These are phyloP conservation scores for Solanum hybrid DNA, from an alignment of 305 asterid species.

Conservation along the genomic window DNA sequence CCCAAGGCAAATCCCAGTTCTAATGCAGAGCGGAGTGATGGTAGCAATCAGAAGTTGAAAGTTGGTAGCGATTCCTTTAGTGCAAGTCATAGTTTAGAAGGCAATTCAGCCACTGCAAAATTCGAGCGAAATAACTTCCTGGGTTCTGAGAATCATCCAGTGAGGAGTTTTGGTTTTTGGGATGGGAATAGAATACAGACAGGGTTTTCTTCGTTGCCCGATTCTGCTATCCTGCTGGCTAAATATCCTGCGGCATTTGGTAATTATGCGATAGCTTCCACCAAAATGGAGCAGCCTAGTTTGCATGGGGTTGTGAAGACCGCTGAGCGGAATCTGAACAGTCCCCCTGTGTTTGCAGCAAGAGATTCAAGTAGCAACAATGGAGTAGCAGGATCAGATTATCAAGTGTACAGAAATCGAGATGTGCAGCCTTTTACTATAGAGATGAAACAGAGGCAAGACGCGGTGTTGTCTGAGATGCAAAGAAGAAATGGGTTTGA, in stretches of 20 bases:
- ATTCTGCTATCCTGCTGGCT: constrained; percentile 53
- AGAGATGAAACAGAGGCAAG: constrained; percentile 50
- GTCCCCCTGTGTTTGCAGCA: constrained; percentile 36
- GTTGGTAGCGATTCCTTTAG: constrained; percentile 26
- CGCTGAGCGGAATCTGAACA: constrained; percentile 29
- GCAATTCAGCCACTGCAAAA: constrained; percentile 35
- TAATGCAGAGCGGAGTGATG: constrained; percentile 16
- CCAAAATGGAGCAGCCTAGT: constrained; percentile 40
- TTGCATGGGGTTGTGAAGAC: constrained; percentile 22
- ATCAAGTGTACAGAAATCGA: constrained; percentile 35
- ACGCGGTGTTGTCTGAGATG: constrained; percentile 39
- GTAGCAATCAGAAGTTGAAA: constrained; percentile 22
- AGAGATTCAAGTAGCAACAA: constrained; percentile 26
- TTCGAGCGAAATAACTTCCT: constrained; percentile 28
- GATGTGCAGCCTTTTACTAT: constrained; percentile 43
- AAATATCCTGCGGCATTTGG: constrained; percentile 77
- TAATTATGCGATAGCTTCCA: constrained; percentile 32
- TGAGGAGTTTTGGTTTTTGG: constrained; percentile 41
- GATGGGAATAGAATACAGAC: constrained; percentile 42
- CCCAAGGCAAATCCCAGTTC: constrained; percentile 44
- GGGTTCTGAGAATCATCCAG: constrained; percentile 41
- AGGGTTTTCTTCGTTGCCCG: constrained; percentile 48
- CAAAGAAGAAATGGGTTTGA: constrained; percentile 68
- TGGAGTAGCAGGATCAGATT: constrained; percentile 27
- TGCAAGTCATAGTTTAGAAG: constrained; percentile 26